Evolutionary conservation across 2,329 filamentous ascomycete genomes (phyloP), one percentile per base, ranked within the genome.

Genomic region (Coniochaeta sp.): DNA sequence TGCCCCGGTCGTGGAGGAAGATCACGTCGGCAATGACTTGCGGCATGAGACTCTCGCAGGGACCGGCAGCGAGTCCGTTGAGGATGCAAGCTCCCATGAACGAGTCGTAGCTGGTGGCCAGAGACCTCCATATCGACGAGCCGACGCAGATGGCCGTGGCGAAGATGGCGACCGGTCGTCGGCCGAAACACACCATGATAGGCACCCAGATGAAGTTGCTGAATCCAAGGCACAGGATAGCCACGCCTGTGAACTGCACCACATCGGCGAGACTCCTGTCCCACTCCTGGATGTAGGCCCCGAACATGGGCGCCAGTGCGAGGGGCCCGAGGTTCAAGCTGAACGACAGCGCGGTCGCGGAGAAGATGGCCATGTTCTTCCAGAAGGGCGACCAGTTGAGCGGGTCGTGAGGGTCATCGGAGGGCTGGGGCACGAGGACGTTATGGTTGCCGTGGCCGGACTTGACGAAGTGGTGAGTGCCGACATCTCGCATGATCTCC

Each of bases 51-150:
- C 79, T 84, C 67, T 86, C 81, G 3, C 78, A 76, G 6, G 82
- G 81, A 1, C 81, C 82, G 48, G 81, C 80, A 6, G 78, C 82
- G 42, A 85, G 72, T 0, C 82, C 82, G 60, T 84, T 84, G 6
- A 86, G 68, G 56, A 82, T 70, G 52, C 71, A 82, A 48, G 76
- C 82, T 4, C 80, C 83, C 79, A 86, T 83, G 61, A 85, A 86
- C 48, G 76, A 79, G 49, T 69, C 67, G 60, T 86, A 86, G 0
- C 72, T 73, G 14, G 68, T 75, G 6, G 83, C 81, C 48, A 67
- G 68, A 0, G 81, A 82, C 55, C 81, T 73, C 74, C 73, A 77
- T 10, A 78, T 68, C 48, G 70, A 75, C 42, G 65, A 68, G 6
- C 65, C 57, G 28, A 69, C 69, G 30, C 75, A 72, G n/a, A 79